phyloP scores from a whole-genome alignment of 192 early-diverging fungal genomes.

The Geosiphon pyriformis region DNA sequence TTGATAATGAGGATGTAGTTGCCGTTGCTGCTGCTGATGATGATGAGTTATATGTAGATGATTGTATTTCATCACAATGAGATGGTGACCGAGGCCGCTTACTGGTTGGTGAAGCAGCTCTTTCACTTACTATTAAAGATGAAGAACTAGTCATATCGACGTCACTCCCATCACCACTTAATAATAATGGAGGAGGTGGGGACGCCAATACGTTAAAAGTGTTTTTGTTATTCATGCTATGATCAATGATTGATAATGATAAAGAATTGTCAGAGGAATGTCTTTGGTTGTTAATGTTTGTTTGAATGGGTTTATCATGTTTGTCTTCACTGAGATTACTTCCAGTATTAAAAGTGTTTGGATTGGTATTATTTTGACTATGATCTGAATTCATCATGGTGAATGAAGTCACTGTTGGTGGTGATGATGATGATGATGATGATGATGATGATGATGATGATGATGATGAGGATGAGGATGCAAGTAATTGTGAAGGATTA shows the following conservation, averaged over 20 bases:
- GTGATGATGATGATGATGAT: neutral
- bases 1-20: constrained; percentile 26
- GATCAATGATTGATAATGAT: neutral
- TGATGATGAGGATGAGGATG: neutral
- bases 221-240: neutral
- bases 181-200: neutral
- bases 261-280: neutral
- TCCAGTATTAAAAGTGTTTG: neutral
- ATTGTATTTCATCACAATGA: constrained; percentile 10
- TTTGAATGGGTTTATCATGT: neutral
- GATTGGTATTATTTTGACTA: neutral
- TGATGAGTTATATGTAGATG: no score
- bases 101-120: neutral
- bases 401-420: neutral
- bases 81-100: constrained; percentile 25
- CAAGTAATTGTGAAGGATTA: constrained; percentile 1
- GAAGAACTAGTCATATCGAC: neutral
- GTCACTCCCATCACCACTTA: neutral
- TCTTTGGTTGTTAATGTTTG: neutral
- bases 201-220: neutral
- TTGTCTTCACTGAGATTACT: neutral
- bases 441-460: neutral
- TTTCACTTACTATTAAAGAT: neutral
- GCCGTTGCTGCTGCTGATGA: constrained; percentile 30
- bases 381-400: neutral